phyloP scores from a whole-genome alignment of 228 moss, liverwort and hornwort genomes.

The Sphagnum magellanicum region DNA sequence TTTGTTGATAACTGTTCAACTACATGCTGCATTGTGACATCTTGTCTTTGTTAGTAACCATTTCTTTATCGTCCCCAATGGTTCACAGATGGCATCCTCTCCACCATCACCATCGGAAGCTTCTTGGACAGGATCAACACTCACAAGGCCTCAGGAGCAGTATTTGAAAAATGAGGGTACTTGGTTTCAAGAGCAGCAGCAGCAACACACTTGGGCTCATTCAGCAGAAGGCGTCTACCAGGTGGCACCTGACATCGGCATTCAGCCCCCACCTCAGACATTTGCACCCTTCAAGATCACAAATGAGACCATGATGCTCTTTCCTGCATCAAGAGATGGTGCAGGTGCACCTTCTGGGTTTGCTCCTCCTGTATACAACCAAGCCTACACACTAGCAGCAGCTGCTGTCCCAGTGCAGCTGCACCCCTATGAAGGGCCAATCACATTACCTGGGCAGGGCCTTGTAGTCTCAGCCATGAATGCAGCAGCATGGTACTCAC shows the following conservation, averaged over 20 bases:
- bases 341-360: conserved; percentile 11
- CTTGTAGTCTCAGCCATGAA: conserved; percentile 26
- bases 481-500: conserved; percentile 13
- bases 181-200: neutral
- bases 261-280: neutral
- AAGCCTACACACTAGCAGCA: conserved; percentile 22
- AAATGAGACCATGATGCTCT: conserved; percentile 16
- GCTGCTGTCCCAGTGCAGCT: conserved; percentile 23
- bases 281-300: conserved; percentile 10
- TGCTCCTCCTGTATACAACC: conserved; percentile 18
- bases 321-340: conserved; percentile 28
- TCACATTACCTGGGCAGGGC: conserved; percentile 15
- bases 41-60: too few relatives aligned
- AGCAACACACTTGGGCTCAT: neutral
- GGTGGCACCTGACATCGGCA: conserved; percentile 2
- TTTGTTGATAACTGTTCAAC: too few relatives aligned
- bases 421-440: conserved; percentile 21
- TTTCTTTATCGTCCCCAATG: too few relatives aligned
- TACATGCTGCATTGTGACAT: too few relatives aligned
- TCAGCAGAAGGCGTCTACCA: conserved; percentile 5
- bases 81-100: too few relatives aligned
- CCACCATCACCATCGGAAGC: too few relatives aligned
- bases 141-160: too few relatives aligned
- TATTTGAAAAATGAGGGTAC: too few relatives aligned
- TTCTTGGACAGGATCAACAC: too few relatives aligned